phyloP scores from a whole-genome alignment of 176 grass and related monocot genomes.

The Aegilops speltoides region DNA sequence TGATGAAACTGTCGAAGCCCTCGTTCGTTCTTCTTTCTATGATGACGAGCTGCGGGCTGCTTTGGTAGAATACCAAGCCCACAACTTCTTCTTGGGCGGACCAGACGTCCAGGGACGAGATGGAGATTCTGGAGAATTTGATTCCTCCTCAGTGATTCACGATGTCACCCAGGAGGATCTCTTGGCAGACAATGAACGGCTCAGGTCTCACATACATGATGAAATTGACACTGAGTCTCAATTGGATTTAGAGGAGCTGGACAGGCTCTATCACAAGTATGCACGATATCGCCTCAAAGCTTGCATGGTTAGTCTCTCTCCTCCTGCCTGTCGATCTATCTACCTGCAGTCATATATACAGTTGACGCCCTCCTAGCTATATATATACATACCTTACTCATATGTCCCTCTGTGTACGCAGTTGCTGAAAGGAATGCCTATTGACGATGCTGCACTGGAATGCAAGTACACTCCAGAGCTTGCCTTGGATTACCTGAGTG shows the following conservation, averaged over 20 bases:
- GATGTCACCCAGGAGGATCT: not conserved
- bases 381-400: not conserved
- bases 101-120: not conserved
- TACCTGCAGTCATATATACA: not conserved
- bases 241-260: not conserved
- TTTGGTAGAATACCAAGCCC: not conserved
- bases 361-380: too few relatives aligned
- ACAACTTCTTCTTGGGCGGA: not conserved
- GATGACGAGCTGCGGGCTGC: not conserved
- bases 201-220: not conserved
- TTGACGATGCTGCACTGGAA: not conserved
- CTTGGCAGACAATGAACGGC: rapidly evolving
- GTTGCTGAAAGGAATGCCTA: not conserved
- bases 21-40: not conserved
- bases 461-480: not conserved
- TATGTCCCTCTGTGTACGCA: not conserved
- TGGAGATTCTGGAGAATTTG: not conserved
- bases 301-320: not conserved
- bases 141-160: not conserved
- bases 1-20: not conserved
- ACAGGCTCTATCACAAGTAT: not conserved
- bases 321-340: not conserved
- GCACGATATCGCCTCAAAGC: not conserved
- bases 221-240: not conserved
- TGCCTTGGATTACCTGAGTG: not conserved